These are phyloP conservation scores for Neonectria punicea DNA, from an alignment of 2,329 filamentous ascomycete species.

Conservation along the genomic window DNA sequence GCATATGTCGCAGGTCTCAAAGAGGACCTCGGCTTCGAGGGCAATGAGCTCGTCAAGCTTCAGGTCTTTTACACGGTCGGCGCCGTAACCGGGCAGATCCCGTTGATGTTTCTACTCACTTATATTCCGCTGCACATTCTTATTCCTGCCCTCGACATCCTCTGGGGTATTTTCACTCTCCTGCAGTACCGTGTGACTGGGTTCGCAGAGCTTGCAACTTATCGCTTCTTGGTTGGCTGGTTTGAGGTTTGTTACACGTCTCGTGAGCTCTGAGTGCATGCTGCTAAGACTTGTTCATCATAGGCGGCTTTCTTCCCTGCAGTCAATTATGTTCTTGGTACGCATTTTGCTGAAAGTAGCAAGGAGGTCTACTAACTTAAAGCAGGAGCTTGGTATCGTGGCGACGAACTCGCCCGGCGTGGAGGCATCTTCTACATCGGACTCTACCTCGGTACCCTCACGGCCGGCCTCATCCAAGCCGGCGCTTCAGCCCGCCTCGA, in stretches of 20 bases:
- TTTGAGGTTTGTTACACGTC: conserved; percentile 53
- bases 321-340: conserved; percentile 50
- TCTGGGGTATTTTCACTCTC: conserved; percentile 64
- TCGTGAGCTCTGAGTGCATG: not conserved
- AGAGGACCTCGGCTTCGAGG: conserved; percentile 61
- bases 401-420: too few species aligned
- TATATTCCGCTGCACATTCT: conserved; percentile 59
- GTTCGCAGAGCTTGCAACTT: conserved; percentile 62
- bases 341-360: too few species aligned
- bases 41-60: conserved; percentile 65
- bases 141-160: conserved; percentile 61
- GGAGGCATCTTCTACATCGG: too few species aligned
- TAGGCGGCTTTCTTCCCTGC: conserved; percentile 51
- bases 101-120: conserved; percentile 63
- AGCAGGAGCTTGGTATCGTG: too few species aligned
- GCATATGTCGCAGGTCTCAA: conserved; percentile 65
- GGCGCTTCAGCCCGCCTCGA: too few species aligned
- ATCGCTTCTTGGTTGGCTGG: conserved; percentile 64
- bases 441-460: too few species aligned
- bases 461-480: too few species aligned
- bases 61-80: conserved; percentile 61
- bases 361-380: too few species aligned
- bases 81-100: conserved; percentile 61
- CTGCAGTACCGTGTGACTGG: conserved; percentile 61
- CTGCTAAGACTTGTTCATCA: not conserved